Conservation (phyloP, 306 rosid genomes). For the Prosopis cineraria region DNA sequence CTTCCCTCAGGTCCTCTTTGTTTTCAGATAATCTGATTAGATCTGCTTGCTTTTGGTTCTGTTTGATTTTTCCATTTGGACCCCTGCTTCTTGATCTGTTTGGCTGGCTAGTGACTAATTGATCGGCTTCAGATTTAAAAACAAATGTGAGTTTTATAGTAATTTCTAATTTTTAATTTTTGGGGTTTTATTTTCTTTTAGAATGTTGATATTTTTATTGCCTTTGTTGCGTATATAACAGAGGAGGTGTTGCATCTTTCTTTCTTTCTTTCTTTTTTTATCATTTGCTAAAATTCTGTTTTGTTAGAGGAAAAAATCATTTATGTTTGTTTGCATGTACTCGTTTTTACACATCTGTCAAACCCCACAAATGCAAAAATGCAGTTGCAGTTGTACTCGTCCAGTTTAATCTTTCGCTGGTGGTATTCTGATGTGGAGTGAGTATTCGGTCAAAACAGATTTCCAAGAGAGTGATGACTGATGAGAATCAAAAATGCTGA, state of each 20-base stretch:
- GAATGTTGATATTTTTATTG: neutral
- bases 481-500: neutral
- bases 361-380: neutral
- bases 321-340: neutral
- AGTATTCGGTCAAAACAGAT: neutral
- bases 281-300: neutral
- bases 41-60: neutral
- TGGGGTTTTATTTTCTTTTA: neutral
- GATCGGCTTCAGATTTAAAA: neutral
- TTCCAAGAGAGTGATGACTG: neutral
- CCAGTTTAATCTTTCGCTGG: neutral
- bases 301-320: neutral
- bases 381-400: neutral
- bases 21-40: neutral
- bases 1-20: conserved; percentile 51
- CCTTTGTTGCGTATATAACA: neutral
- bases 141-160: neutral
- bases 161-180: neutral
- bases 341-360: neutral
- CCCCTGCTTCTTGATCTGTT: neutral
- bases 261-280: too few species aligned
- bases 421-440: neutral
- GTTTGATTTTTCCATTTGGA: neutral
- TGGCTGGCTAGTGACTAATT: neutral
- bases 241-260: neutral